A percentile compares a stretch with the other conserved stretches of the same genome.
phyloP scores from a whole-genome alignment of 176 grass and related monocot species.

The Alloteropsis semialata region DNA sequence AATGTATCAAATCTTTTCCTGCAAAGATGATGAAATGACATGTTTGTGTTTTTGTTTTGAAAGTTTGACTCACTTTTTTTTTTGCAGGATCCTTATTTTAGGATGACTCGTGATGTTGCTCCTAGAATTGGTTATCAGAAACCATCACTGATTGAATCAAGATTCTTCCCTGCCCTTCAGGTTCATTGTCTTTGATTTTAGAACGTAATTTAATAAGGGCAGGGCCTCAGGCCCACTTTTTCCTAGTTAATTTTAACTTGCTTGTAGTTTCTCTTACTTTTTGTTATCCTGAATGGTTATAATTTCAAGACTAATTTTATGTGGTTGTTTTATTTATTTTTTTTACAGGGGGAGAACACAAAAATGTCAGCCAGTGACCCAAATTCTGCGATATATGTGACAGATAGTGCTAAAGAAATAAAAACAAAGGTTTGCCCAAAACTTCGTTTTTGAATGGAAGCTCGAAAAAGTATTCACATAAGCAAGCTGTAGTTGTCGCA shows the following conservation, averaged over 20 bases:
- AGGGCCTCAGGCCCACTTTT: no score
- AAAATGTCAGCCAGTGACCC: conserved; percentile 98
- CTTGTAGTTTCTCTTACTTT: no score
- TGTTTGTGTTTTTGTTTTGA: background rate
- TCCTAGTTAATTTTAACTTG: no score
- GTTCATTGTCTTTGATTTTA: conserved; percentile 22
- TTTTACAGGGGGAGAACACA: conserved; percentile 67
- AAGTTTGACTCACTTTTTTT: conserved; percentile 8
- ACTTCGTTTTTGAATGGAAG: no score
- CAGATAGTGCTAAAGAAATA: no score
- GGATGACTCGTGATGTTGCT: conserved; percentile 99
- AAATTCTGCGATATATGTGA: conserved; percentile 88
- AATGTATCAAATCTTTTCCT: no score
- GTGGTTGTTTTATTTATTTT: background rate
- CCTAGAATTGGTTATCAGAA: conserved; percentile 95
- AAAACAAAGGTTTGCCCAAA: no score
- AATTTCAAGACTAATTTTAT: no score
- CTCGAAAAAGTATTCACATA: no score
- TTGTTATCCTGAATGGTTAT: no score
- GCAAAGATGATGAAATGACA: background rate
- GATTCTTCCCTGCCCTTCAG: conserved; percentile 99
- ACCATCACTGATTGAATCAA: conserved; percentile 89
- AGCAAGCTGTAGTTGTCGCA: no score
- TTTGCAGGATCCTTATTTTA: conserved; percentile 94
- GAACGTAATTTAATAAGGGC: no score